Evolutionary conservation across 2,329 filamentous ascomycete species (phyloP), one percentile per base, ranked within the genome.

Genomic region (Helotiales sp.): DNA sequence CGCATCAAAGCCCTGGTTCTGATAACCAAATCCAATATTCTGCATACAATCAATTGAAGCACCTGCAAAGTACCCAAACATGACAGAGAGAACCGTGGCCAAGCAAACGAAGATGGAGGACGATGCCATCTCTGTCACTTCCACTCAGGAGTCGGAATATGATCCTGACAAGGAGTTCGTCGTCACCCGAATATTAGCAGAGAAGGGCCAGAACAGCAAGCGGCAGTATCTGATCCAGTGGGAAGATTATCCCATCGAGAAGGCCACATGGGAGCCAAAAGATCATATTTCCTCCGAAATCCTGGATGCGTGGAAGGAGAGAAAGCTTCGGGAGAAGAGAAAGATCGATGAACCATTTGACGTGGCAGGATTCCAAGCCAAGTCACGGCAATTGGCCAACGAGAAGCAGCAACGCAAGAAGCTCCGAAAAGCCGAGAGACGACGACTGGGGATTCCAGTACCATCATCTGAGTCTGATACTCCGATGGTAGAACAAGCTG

Each of bases 211-310:
- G 3, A 62, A 74, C 4, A 72, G 72, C 5, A 66, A 68, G 15
- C 71, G 66, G 27, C 65, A 74, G 24, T 91, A 84, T 67, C 77
- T 91, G 1, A 80, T 90, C 22, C 79, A 82, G 58, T 91, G 88
- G 88, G 74, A 76, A 25, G 79, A 75, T 1, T 92, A 87, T 66
- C 74, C 77, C 1, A 60, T 85, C 5, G 70, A 82, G n/a, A 71
- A 81, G 57, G 77, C 78, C 55, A 85, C 82, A 0, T 84, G 79
- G 80, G 79, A 84, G 61, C 78, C 79, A 1, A 67, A 65, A 17
- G 70, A 73, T 2, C 71, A 72, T 46, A 78, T 83, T 25, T 66
- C 69, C 25, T 64, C 62, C 10, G 75, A 72, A 0, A 66, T 83
- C 19, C 36, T 67, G 7, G 71, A 75, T 1, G 57, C 53, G 1